Percentiles rank a stretch among this genome's conserved stretches.
These are phyloP conservation scores for Abelmoschus esculentus DNA, from an alignment of 345 rosid species.

Conservation along the genomic window DNA sequence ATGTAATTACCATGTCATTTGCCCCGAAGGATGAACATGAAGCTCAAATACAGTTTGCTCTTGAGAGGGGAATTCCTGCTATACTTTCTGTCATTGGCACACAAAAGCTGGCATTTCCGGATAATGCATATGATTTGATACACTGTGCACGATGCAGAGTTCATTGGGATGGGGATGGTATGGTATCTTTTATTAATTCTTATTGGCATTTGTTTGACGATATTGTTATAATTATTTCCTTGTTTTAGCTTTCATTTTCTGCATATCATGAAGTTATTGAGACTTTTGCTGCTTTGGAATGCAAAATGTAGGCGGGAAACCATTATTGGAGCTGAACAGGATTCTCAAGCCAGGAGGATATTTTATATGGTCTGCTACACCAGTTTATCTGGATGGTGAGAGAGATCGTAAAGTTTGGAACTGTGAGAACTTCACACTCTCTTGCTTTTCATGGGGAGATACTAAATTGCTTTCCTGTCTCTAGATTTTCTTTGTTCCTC, in stretches of 20 bases:
- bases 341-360: constrained; percentile 91
- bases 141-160: constrained; percentile 97
- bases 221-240: background rate
- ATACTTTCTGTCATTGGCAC: constrained; percentile 86
- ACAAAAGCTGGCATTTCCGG: constrained; percentile 62
- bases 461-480: background rate
- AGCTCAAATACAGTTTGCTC: constrained; percentile 95
- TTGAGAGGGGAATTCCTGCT: constrained; percentile 95
- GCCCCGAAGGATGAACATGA: constrained; percentile 98
- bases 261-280: constrained; percentile 1
- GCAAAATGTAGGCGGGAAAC: constrained; percentile 76
- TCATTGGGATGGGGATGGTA: constrained; percentile 96
- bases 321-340: constrained; percentile 80
- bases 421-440: constrained; percentile 16
- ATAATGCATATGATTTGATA: constrained; percentile 65
- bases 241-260: background rate
- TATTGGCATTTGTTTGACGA: background rate
- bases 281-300: constrained; percentile 6
- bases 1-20: constrained; percentile 83
- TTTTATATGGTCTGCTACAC: constrained; percentile 96
- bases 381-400: constrained; percentile 62
- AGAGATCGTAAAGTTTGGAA: constrained; percentile 69
- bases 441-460: background rate
- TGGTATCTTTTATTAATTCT: constrained; percentile 26
- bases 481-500: background rate